Evolutionary conservation across 306 rosid genomes (phyloP), one percentile per base, ranked within the genome.

Genomic region (Urtica urens): DNA sequence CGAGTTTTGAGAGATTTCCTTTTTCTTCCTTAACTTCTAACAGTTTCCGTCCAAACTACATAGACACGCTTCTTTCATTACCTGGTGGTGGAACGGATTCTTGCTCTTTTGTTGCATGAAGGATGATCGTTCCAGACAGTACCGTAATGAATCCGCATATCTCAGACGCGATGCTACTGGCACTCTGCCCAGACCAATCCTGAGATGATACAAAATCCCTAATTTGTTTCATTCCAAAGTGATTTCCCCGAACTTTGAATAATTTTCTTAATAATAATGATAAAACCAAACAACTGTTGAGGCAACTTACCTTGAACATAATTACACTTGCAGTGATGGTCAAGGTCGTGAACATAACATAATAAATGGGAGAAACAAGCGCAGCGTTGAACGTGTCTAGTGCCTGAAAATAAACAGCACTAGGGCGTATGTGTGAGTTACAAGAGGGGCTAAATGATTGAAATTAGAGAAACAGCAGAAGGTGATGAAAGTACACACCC

Each of bases 131-230:
- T 71, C 97, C 97, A 0, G 97, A 74, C 54, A 90, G 82, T 48
- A 90, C 90, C 13, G 90, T 84, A 59, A 84, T 72, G 72, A 90
- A 90, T 57, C 97, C 97, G 60, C 95, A 84, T 64, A 90, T 56
- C 69, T 84, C 97, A 30, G 97, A 84, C 47, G 80, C 86, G 58
- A 90, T 69, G 69, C 84, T 81, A 73, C 74, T 81, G 12, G 28
- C 74, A 51, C 70, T 35, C 80, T 90, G 97, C 49, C 92, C 92
- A 28, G 82, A 81, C 97, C 97, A 90, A 62, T 90, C 97, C 97
- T 90, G 75, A 57, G 23, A 45, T 22, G 34, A 64, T 37, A 56
- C 23, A 51, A 23, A 21, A 46, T 46, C 53, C 42, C 61, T 38
- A 38, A 35, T 25, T 28, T 5, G 3, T 10, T 16, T 25, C n/a